Conservation (phyloP, 768 basidiomycete genomes). For the Suillus occidentalis region DNA sequence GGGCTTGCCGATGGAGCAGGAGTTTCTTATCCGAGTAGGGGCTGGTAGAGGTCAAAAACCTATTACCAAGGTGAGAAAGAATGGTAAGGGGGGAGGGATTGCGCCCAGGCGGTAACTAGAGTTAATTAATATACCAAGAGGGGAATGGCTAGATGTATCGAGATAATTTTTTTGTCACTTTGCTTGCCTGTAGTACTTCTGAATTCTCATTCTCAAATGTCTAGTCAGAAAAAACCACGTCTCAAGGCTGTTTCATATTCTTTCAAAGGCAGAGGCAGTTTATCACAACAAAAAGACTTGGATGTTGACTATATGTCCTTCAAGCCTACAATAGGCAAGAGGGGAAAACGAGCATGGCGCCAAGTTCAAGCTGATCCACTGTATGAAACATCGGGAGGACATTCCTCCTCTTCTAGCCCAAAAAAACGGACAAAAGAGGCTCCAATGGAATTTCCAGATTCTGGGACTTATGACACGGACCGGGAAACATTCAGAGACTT, state of each 20-base stretch:
- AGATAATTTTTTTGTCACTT: neutral
- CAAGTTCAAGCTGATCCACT: neutral
- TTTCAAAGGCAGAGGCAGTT: neutral
- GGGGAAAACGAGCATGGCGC: neutral
- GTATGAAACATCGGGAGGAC: neutral
- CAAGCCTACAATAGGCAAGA: neutral
- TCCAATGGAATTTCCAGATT: neutral
- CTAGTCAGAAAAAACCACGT: neutral
- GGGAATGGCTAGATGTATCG: neutral
- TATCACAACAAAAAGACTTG: neutral
- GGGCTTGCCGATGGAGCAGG: neutral
- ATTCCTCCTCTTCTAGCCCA: neutral
- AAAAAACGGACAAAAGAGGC: neutral
- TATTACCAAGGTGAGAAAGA: neutral
- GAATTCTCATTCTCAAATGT: neutral
- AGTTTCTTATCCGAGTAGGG: neutral
- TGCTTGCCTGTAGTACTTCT: neutral
- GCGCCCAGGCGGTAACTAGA: neutral
- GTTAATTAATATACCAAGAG: neutral
- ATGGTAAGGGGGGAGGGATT: neutral
- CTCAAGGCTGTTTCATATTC: neutral
- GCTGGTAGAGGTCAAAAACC: neutral
- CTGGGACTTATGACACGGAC: neutral
- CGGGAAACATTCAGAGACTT: neutral
- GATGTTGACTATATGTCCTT: neutral